Conservation (phyloP, 768 basidiomycete genomes). For the Strobilomyces confusus region DNA sequence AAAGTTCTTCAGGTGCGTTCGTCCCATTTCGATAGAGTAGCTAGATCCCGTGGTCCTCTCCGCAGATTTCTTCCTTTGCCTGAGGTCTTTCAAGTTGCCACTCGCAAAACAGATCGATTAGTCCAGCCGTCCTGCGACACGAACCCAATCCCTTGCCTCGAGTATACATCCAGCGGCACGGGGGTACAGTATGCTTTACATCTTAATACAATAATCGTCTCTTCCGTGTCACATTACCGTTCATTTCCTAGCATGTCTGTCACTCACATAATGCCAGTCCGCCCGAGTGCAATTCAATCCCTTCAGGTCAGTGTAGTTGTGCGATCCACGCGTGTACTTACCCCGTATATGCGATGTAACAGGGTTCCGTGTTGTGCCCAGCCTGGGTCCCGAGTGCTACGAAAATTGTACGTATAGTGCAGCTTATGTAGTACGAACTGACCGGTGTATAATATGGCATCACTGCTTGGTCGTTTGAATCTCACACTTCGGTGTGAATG, state of each 20-base stretch:
- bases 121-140: conserved; percentile 27
- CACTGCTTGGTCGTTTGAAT: conserved; percentile 37
- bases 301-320: conserved; percentile 22
- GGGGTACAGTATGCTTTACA: conserved; percentile 31
- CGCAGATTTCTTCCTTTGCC: conserved; percentile 33
- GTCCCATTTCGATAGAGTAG: conserved; percentile 18
- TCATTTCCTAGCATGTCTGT: conserved; percentile 27
- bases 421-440: conserved; percentile 9
- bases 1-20: conserved; percentile 32
- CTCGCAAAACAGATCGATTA: conserved; percentile 25
- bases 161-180: conserved; percentile 28
- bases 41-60: conserved; percentile 16
- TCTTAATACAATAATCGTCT: conserved; percentile 1
- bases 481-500: conserved; percentile 30
- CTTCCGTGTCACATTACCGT: conserved; percentile 9
- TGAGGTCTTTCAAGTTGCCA: conserved; percentile 29
- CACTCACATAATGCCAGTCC: conserved; percentile 21
- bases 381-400: no score
- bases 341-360: background rate
- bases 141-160: conserved; percentile 28
- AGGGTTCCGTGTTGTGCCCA: conserved; percentile 28
- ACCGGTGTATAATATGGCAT: conserved; percentile 20
- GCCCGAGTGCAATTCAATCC: conserved; percentile 28
- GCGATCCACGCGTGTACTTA: conserved; percentile 8
- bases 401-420: no score